A percentile compares a stretch with the other conserved stretches of the same genome.
These are phyloP conservation scores for Buddleja alternifolia DNA, from an alignment of 257 asterid genomes.

Conservation along the genomic window DNA sequence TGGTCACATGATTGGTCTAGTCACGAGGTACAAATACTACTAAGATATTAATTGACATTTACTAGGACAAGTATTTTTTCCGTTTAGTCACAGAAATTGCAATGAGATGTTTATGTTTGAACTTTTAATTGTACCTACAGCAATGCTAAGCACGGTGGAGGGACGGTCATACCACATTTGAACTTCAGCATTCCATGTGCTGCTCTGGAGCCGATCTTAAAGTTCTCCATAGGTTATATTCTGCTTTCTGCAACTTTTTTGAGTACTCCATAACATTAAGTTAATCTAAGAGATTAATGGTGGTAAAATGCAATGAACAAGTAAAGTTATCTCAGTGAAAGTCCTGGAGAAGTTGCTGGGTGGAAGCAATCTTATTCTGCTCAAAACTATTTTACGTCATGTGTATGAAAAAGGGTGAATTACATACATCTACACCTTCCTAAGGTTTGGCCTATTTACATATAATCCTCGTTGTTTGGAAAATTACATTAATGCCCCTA, in stretches of 20 bases:
- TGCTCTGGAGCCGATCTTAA: constrained; percentile 82
- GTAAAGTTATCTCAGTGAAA: neutral
- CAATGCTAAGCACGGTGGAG: constrained; percentile 98
- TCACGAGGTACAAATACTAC: constrained; percentile 71
- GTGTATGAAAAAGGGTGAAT: neutral
- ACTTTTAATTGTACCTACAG: constrained; percentile 43
- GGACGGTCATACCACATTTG: constrained; percentile 90
- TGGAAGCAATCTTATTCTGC: neutral
- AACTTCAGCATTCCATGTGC: constrained; percentile 97
- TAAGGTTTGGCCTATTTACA: no score
- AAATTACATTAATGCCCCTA: no score
- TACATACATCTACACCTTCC: no score
- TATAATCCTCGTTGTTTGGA: no score
- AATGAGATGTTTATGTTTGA: neutral
- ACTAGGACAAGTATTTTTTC: neutral
- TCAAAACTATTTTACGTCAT: neutral
- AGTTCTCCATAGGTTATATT: constrained; percentile 69
- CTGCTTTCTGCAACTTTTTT: constrained; percentile 9
- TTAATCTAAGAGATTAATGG: neutral
- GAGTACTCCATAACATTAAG: constrained; percentile 1
- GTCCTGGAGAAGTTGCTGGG: constrained; percentile 20
- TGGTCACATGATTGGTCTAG: constrained; percentile 94
- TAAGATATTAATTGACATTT: neutral
- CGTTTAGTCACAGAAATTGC: neutral
- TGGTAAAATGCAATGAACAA: constrained; percentile 3